These are phyloP conservation scores for Artemisia annua DNA, from an alignment of 129 eudicot genomes.

Conservation along the genomic window DNA sequence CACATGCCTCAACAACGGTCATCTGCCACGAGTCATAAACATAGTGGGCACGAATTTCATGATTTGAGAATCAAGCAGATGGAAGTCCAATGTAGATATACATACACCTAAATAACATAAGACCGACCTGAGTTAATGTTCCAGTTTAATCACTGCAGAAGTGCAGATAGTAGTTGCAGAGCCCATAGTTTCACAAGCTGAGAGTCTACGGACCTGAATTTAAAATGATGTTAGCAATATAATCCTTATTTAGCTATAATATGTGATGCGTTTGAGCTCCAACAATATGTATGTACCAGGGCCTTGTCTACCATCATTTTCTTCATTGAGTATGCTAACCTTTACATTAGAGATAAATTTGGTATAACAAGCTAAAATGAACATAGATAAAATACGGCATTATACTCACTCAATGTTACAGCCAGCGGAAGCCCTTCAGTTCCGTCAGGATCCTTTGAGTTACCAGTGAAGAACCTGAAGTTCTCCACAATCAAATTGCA, in stretches of 20 bases:
- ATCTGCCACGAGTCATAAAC: slow-evolving; percentile 43
- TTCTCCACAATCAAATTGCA: neutral
- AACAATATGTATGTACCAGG: slow-evolving; percentile 49
- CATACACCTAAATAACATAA: slow-evolving; percentile 10
- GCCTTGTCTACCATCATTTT: slow-evolving; percentile 99
- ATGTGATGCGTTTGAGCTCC: neutral
- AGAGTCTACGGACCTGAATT: slow-evolving; percentile 88
- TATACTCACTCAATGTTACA: slow-evolving; percentile 80
- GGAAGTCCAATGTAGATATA: neutral
- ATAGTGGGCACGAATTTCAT: too few relatives aligned
- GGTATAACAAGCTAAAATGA: neutral
- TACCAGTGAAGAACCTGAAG: slow-evolving; percentile 76
- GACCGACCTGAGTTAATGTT: slow-evolving; percentile 80
- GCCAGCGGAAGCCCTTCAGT: slow-evolving; percentile 97
- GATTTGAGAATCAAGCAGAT: too few relatives aligned
- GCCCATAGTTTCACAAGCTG: slow-evolving; percentile 99
- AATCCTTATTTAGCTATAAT: neutral
- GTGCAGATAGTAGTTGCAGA: slow-evolving; percentile 96
- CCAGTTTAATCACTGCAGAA: slow-evolving; percentile 99
- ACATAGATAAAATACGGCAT: neutral
- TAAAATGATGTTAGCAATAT: slow-evolving; percentile 9
- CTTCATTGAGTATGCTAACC: slow-evolving; percentile 95
- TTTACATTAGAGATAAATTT: slow-evolving; percentile 24
- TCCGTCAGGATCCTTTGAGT: slow-evolving; percentile 67
- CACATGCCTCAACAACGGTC: slow-evolving; percentile 91